A percentile compares a stretch with the other conserved stretches of the same genome.
Evolutionary conservation across 768 basidiomycete species (phyloP).

Genomic region (Trametes sanguinea): DNA sequence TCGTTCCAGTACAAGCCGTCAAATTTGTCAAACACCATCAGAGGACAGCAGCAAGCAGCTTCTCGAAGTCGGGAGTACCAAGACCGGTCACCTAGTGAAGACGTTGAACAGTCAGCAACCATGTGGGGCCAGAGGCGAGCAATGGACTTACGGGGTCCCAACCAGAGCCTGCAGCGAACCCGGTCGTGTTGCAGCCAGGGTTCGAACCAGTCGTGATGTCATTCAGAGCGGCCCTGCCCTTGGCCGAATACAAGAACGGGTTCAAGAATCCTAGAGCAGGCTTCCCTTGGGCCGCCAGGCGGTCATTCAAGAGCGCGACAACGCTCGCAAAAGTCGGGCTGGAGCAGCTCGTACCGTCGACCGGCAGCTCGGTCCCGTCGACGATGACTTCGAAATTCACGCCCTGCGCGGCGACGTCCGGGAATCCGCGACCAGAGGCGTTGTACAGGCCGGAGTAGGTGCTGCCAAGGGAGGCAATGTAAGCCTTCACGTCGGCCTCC

Average conservation of each 20-base stretch:
- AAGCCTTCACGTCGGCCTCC: slow-evolving; percentile 43
- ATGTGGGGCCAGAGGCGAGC: background rate
- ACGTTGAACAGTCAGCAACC: background rate
- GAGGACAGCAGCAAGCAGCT: slow-evolving; percentile 27
- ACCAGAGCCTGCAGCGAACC: slow-evolving; percentile 36
- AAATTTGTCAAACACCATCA: too few species aligned
- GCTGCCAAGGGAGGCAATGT: slow-evolving; percentile 46
- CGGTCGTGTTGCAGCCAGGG: slow-evolving; percentile 38
- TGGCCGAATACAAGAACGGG: slow-evolving; percentile 35
- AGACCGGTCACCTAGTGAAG: slow-evolving; percentile 33
- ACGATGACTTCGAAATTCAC: slow-evolving; percentile 49
- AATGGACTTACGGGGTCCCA: slow-evolving; percentile 31
- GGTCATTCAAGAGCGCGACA: slow-evolving; percentile 53
- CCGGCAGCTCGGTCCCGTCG: slow-evolving; percentile 36
- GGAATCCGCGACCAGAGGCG: slow-evolving; percentile 45
- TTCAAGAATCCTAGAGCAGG: slow-evolving; percentile 41
- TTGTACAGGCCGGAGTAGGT: slow-evolving; percentile 63
- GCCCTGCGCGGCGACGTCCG: slow-evolving; percentile 67
- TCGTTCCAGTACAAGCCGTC: too few species aligned
- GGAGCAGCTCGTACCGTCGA: slow-evolving; percentile 65
- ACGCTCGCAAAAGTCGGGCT: slow-evolving; percentile 64
- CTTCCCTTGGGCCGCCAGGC: slow-evolving; percentile 33
- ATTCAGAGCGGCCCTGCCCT: slow-evolving; percentile 30
- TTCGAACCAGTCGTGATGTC: slow-evolving; percentile 31
- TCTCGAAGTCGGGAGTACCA: slow-evolving; percentile 37